Evolutionary conservation across 148 eudicot species (phyloP), one percentile per base, ranked within the genome.

Genomic region (Selenicereus undatus): DNA sequence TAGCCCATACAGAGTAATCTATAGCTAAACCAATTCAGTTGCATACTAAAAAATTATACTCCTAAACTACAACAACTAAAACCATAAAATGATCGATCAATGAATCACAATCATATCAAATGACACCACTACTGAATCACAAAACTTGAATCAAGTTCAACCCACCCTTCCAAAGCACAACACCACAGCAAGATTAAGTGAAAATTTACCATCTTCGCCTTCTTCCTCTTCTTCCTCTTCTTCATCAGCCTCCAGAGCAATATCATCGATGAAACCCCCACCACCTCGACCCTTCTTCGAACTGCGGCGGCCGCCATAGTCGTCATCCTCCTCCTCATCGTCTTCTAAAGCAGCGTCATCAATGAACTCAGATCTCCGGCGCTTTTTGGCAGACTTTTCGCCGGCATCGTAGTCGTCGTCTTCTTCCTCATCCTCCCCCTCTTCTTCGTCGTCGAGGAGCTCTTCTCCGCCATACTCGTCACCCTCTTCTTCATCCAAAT

Each of bases 221-320:
- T 95, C 98, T 22, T 95, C 98, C 42, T 95, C 97, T 64, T 95
- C 98, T 0, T 95, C 98, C 9, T 91, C 98, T 21, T 92, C 98
- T 21, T 87, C 88, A 77, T 92, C 98, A 5, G 91, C 97, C 73
- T 92, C 97, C 26, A 4, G 18, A n/a, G 87, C 87, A 13, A 85
- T 85, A 76, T 85, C 85, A 78, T 94, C 98, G 64, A 94, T 87
- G 82, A 91, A 93, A 48, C 52, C 52, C 0, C 82, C 71, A 18
- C 86, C 78, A 21, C 73, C 88, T 76, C 60, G 79, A 35, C 84
- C 70, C 65, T 87, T 77, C 70, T 81, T 72, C 22, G 84, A 62
- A 29, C 80, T 71, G 0, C 68, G 83, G 1, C 76, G 78, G 11
- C 70, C 83, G 11, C 81, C 87, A 11, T 86, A 87, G 13, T 86